phyloP scores from a whole-genome alignment of 176 grass and related monocot species.

The Phoenix dactylifera region DNA sequence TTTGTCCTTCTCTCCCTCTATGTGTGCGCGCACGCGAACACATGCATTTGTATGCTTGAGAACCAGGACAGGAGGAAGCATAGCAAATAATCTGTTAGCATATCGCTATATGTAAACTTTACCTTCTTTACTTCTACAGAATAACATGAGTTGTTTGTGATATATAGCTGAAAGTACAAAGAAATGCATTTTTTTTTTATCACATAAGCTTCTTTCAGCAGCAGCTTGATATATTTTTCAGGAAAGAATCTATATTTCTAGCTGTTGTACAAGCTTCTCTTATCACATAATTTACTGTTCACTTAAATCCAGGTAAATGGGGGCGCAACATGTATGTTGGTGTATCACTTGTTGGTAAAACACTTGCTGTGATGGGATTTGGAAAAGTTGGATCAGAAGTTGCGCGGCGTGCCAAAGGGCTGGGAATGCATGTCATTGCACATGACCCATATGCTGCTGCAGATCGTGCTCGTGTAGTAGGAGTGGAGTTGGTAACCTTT shows the following conservation, averaged over 20 bases:
- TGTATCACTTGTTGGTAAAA: conserved; percentile 5
- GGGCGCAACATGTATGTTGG: conserved; percentile 6
- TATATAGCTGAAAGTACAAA: neutral
- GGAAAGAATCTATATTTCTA: no score
- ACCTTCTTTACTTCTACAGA: no score
- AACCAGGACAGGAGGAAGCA: no score
- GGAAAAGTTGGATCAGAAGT: conserved; percentile 13
- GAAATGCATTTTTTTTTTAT: neutral
- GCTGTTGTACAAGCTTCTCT: neutral
- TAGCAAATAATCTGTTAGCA: no score
- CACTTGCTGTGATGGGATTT: conserved; percentile 1
- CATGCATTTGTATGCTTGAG: no score
- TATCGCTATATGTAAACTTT: no score
- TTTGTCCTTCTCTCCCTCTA: no score
- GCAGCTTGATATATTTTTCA: neutral
- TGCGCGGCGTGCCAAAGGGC: conserved; percentile 4
- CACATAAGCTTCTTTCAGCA: neutral
- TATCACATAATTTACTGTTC: no score
- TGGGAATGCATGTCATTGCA: conserved; percentile 9
- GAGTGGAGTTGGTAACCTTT: conserved; percentile 6
- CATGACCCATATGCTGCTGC: conserved; percentile 15
- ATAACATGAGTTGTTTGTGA: no score
- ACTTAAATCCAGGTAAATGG: conserved; percentile 1
- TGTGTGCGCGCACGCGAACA: no score
- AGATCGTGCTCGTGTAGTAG: neutral